phyloP scores from a whole-genome alignment of 1,139 yeast genomes.

The Debaryomyces nepalensis region DNA sequence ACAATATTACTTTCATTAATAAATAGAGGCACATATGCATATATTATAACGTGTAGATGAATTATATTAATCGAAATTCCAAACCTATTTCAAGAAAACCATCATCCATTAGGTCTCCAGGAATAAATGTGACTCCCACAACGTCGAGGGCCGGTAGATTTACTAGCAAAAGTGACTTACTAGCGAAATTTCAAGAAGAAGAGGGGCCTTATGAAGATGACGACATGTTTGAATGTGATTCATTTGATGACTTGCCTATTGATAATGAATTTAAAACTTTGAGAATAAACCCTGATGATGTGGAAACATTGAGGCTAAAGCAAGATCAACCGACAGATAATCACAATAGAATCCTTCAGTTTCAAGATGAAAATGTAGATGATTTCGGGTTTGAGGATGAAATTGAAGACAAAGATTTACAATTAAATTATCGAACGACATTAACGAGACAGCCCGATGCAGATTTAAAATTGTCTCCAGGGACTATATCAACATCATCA shows the following conservation, averaged over 20 bases:
- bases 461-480: conserved; percentile 21
- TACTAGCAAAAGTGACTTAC: conserved; percentile 18
- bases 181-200: conserved; percentile 17
- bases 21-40: conserved; percentile 4
- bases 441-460: conserved; percentile 10
- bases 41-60: conserved; percentile 13
- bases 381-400: conserved; percentile 4
- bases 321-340: neutral
- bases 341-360: conserved; percentile 6
- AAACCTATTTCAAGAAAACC: conserved; percentile 15
- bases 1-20: conserved; percentile 1
- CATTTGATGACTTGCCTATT: conserved; percentile 31
- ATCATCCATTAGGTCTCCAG: conserved; percentile 19
- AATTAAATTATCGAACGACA: conserved; percentile 6
- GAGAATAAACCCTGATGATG: conserved; percentile 23
- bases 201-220: conserved; percentile 13
- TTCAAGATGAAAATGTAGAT: conserved; percentile 11
- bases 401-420: conserved; percentile 6
- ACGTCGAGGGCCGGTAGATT: conserved; percentile 8
- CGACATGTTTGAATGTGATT: conserved; percentile 19
- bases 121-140: conserved; percentile 15
- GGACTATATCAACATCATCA: conserved; percentile 31
- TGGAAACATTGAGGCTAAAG: conserved; percentile 20
- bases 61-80: conserved; percentile 10
- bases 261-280: conserved; percentile 33